Evolutionary conservation across 2,329 filamentous ascomycete species (phyloP).

Genomic region (Hortaea sp.): DNA sequence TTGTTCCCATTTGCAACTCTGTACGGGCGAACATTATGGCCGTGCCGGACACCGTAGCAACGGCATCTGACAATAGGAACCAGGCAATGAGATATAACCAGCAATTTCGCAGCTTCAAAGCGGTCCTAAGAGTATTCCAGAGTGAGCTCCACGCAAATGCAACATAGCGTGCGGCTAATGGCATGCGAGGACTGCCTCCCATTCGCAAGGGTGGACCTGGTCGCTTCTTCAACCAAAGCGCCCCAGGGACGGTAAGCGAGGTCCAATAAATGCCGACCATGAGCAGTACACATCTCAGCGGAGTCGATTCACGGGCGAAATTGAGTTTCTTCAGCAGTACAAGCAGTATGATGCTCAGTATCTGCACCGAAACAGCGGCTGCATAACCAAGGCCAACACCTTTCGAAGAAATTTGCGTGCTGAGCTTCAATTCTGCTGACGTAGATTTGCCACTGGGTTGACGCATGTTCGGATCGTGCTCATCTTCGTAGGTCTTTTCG

Average conservation of each 20-base stretch:
- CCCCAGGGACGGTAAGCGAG: constrained; percentile 76
- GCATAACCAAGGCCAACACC: constrained; percentile 91
- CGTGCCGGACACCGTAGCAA: constrained; percentile 88
- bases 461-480: background rate
- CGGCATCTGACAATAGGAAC: constrained; percentile 89
- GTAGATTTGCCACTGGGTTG: constrained; percentile 7
- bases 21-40: constrained; percentile 95
- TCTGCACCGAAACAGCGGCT: constrained; percentile 75
- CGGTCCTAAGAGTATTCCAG: constrained; percentile 66
- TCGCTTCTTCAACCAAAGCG: constrained; percentile 74
- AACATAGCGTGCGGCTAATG: constrained; percentile 59
- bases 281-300: constrained; percentile 62
- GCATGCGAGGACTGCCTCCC: constrained; percentile 14
- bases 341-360: constrained; percentile 50
- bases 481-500: no score
- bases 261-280: constrained; percentile 88
- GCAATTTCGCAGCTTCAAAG: constrained; percentile 61
- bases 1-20: constrained; percentile 76
- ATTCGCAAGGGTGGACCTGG: constrained; percentile 64
- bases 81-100: constrained; percentile 74
- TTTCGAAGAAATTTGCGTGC: constrained; percentile 80
- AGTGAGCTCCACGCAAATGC: constrained; percentile 78
- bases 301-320: constrained; percentile 73
- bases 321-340: constrained; percentile 61
- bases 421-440: constrained; percentile 66